phyloP scores from a whole-genome alignment of 73 alveolate species.

The Blepharisma japonicum region DNA sequence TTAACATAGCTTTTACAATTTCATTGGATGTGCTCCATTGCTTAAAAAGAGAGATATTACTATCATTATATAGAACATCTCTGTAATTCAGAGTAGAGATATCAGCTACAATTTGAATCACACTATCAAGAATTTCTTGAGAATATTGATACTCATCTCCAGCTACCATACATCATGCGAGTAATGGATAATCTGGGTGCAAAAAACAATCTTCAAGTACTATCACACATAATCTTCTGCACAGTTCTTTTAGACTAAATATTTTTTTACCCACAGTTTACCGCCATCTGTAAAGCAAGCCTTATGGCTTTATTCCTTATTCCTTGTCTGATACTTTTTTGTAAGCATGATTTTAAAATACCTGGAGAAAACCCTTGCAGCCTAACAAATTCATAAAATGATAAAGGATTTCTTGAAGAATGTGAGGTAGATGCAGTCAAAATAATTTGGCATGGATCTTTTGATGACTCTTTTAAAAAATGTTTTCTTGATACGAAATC shows the following conservation, averaged over 20 bases:
- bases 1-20: background rate
- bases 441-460: slow-evolving; percentile 10
- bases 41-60: background rate
- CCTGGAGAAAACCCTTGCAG: background rate
- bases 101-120: slow-evolving; percentile 17
- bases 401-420: background rate
- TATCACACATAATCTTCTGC: slow-evolving; percentile 15
- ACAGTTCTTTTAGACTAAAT: background rate
- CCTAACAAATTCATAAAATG: background rate
- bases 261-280: slow-evolving; percentile 1
- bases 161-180: slow-evolving; percentile 21
- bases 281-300: background rate
- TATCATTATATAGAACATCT: background rate
- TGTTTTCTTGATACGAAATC: background rate
- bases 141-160: slow-evolving; percentile 3
- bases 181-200: slow-evolving; percentile 6
- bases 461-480: background rate
- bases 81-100: background rate
- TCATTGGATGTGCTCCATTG: background rate
- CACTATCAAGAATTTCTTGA: slow-evolving; percentile 21
- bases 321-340: background rate
- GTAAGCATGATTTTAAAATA: background rate
- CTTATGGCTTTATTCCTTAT: background rate
- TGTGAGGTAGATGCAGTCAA: background rate
- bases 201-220: slow-evolving; percentile 10